A percentile compares a stretch with the other conserved stretches of the same genome.
These are phyloP conservation scores for Monilinia aucupariae DNA, from an alignment of 2,329 filamentous ascomycete species.

Conservation along the genomic window DNA sequence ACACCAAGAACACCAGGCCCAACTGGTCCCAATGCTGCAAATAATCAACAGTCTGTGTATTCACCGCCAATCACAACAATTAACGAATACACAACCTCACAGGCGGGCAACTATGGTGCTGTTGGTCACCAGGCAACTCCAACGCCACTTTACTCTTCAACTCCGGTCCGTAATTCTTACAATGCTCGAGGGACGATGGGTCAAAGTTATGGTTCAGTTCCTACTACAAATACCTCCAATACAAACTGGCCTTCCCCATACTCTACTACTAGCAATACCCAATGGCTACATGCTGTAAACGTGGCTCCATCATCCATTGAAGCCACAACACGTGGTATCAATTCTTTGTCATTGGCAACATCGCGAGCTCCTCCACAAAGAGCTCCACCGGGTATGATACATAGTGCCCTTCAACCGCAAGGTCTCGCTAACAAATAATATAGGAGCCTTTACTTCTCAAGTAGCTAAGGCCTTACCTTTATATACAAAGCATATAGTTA, in stretches of 20 bases:
- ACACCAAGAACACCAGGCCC: not conserved
- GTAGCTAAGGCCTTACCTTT: not conserved
- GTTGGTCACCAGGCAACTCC: not conserved
- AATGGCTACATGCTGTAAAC: not conserved
- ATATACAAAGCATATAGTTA: not conserved
- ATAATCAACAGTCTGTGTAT: not conserved
- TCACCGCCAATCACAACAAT: not conserved
- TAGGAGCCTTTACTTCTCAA: not conserved
- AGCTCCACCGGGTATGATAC: not conserved
- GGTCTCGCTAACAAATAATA: not conserved
- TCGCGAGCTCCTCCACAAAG: not conserved
- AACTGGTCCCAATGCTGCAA: too few relatives aligned
- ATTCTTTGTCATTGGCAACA: not conserved
- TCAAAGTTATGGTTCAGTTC: not conserved
- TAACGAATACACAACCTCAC: not conserved
- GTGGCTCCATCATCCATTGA: not conserved
- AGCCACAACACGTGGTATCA: not conserved
- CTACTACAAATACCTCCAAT: not conserved
- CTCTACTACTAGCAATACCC: not conserved
- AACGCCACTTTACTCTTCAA: not conserved
- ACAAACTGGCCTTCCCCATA: not conserved
- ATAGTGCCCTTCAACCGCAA: not conserved
- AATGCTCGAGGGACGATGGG: not conserved
- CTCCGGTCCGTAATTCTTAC: not conserved
- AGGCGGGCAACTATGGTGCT: not conserved